Conservation (phyloP, 768 basidiomycete species). For the Sporobolomyces phaffii region DNA sequence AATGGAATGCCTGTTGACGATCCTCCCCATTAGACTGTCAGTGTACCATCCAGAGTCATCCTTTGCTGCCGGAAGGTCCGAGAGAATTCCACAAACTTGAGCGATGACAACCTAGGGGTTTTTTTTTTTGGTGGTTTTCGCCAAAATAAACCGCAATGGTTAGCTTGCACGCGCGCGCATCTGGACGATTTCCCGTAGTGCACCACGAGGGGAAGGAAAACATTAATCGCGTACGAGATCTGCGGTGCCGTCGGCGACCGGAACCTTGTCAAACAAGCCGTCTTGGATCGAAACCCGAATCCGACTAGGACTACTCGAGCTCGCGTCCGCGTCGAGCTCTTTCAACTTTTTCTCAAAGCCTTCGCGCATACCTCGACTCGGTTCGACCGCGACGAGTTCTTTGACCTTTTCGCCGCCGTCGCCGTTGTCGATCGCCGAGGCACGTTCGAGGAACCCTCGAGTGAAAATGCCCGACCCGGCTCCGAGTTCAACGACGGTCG, state of each 20-base stretch:
- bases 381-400: conserved; percentile 67
- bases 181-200: too few relatives aligned
- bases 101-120: conserved; percentile 29
- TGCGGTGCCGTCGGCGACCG: conserved; percentile 62
- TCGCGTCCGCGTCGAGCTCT: neutral
- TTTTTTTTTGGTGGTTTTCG: too few relatives aligned
- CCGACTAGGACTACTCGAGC: too few relatives aligned
- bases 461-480: conserved; percentile 39
- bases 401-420: neutral
- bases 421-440: conserved; percentile 44
- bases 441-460: conserved; percentile 48
- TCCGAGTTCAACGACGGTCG: conserved; percentile 44
- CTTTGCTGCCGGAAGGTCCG: too few relatives aligned
- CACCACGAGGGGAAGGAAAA: neutral
- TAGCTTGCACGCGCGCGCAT: too few relatives aligned
- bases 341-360: conserved; percentile 54
- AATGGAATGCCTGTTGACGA: conserved; percentile 80
- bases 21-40: too few relatives aligned
- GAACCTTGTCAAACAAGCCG: conserved; percentile 65
- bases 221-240: conserved; percentile 57
- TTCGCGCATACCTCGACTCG: conserved; percentile 73
- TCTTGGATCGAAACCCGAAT: conserved; percentile 53
- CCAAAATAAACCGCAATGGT: neutral
- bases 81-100: too few relatives aligned
- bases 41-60: too few relatives aligned